A percentile compares a stretch with the other conserved stretches of the same genome.
phyloP scores from a whole-genome alignment of 306 rosid genomes.

The Vigna mungo region DNA sequence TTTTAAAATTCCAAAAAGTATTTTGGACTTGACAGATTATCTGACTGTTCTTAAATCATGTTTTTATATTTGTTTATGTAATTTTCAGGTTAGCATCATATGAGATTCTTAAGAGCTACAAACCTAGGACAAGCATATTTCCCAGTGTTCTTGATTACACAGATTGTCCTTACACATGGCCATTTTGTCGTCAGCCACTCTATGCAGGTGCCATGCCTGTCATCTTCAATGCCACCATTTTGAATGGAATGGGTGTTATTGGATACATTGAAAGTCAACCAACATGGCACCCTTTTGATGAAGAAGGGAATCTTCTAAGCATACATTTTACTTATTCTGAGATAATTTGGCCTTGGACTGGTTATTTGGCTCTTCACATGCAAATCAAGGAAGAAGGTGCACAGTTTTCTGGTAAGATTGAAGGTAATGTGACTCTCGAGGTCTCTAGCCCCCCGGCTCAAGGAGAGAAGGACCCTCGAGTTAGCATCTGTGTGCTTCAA shows the following conservation, averaged over 20 bases:
- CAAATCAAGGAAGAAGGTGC: slow-evolving; percentile 97
- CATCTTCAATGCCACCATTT: slow-evolving; percentile 92
- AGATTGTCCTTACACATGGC: slow-evolving; percentile 96
- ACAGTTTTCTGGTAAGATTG: slow-evolving; percentile 85
- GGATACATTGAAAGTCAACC: slow-evolving; percentile 88
- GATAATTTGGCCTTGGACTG: slow-evolving; percentile 99
- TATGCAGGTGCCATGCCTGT: slow-evolving; percentile 98
- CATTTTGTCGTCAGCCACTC: slow-evolving; percentile 96
- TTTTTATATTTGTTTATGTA: slow-evolving; percentile 39
- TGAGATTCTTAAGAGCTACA: slow-evolving; percentile 85
- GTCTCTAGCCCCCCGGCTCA: slow-evolving; percentile 83
- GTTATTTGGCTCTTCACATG: slow-evolving; percentile 92
- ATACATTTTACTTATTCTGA: slow-evolving; percentile 90
- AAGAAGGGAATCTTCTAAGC: slow-evolving; percentile 90
- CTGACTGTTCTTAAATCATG: slow-evolving; percentile 14
- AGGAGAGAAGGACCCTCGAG: slow-evolving; percentile 65
- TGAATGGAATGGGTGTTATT: slow-evolving; percentile 96
- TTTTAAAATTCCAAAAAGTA: background rate
- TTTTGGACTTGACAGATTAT: background rate
- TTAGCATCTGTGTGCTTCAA: slow-evolving; percentile 85
- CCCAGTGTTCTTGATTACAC: slow-evolving; percentile 85
- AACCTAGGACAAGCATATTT: slow-evolving; percentile 92
- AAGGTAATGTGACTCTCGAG: slow-evolving; percentile 86
- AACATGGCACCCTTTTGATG: slow-evolving; percentile 87
- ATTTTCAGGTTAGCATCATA: slow-evolving; percentile 90